Evolutionary conservation across 768 basidiomycete genomes (phyloP).

Genomic region (Paxillus rubicundulus): DNA sequence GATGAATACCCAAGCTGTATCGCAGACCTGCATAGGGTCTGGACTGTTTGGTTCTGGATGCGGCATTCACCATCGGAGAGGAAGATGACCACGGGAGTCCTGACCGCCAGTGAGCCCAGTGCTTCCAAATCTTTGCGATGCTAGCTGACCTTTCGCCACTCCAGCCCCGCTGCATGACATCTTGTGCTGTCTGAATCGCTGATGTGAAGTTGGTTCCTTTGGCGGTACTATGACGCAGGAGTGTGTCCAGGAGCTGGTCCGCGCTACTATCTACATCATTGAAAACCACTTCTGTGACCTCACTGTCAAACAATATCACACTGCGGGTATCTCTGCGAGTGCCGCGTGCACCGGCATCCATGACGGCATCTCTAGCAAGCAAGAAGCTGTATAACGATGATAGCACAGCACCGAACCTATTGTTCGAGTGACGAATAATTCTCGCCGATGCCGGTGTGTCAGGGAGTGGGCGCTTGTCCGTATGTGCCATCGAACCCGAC

Average conservation of each 20-base stretch:
- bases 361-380: slow-evolving; percentile 41
- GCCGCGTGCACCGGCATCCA: slow-evolving; percentile 1
- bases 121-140: too few relatives aligned
- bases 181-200: slow-evolving; percentile 35
- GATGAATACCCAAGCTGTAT: slow-evolving; percentile 36
- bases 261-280: slow-evolving; percentile 45
- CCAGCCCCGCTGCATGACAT: slow-evolving; percentile 44
- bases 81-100: slow-evolving; percentile 33
- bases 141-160: slow-evolving; percentile 40
- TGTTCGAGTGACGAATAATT: slow-evolving; percentile 35
- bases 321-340: slow-evolving; percentile 42
- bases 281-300: too few relatives aligned
- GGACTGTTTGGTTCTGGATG: slow-evolving; percentile 30
- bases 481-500: slow-evolving; percentile 43
- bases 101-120: not conserved
- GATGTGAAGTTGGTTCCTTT: slow-evolving; percentile 41
- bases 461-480: slow-evolving; percentile 39
- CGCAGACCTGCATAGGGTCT: slow-evolving; percentile 37
- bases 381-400: slow-evolving; percentile 52
- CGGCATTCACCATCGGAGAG: slow-evolving; percentile 35
- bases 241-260: slow-evolving; percentile 35
- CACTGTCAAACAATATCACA: slow-evolving; percentile 40
- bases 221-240: slow-evolving; percentile 30
- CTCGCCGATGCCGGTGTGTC: slow-evolving; percentile 35
- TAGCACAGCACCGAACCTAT: slow-evolving; percentile 52